Evolutionary conservation across 305 asterid genomes (phyloP).

Genomic region (Solanum hybrid): DNA sequence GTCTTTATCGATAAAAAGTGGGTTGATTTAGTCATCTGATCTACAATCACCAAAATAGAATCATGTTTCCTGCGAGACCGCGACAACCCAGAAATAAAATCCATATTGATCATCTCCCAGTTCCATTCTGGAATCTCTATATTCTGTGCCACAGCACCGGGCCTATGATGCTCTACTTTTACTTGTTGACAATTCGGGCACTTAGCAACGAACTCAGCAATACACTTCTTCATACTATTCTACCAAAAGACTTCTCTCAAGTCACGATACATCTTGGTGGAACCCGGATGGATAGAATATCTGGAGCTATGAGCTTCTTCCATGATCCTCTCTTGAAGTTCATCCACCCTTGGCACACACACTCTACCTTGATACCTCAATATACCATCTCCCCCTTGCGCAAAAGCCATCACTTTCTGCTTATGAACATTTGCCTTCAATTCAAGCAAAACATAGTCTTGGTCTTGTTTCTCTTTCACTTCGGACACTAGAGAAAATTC

Average conservation of each 20-base stretch:
- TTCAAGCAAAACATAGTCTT: neutral
- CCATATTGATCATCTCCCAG: neutral
- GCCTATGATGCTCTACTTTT: neutral
- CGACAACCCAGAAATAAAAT: neutral
- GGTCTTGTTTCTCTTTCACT: neutral
- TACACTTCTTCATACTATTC: neutral
- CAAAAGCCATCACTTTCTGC: neutral
- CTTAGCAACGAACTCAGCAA: neutral
- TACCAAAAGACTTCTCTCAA: neutral
- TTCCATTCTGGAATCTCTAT: neutral
- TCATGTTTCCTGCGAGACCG: neutral
- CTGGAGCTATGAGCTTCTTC: neutral
- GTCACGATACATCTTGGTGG: neutral
- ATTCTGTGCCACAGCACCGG: neutral
- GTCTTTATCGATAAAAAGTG: neutral
- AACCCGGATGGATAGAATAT: neutral
- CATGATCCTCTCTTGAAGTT: neutral
- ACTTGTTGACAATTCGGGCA: neutral
- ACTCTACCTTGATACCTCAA: neutral
- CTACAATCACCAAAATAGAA: neutral
- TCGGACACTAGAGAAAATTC: neutral
- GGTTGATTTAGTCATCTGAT: neutral
- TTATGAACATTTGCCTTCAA: neutral
- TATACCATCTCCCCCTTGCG: neutral
- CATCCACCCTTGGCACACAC: neutral